These are phyloP conservation scores for Hypoxylon sp. DNA, from an alignment of 2,329 filamentous ascomycete species.

Conservation along the genomic window DNA sequence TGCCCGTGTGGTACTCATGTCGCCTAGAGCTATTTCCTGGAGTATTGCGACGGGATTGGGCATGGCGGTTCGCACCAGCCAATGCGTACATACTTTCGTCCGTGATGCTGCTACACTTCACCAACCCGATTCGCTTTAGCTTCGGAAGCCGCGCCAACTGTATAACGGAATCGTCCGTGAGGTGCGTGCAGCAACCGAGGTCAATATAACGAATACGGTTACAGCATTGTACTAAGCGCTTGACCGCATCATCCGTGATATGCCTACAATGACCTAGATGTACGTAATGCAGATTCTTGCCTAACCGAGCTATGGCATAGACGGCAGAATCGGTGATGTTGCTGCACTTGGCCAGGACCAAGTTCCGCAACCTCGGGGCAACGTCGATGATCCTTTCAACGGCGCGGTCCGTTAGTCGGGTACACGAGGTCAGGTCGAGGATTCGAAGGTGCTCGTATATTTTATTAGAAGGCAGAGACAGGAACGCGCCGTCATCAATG, in stretches of 20 bases:
- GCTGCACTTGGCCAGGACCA: slow-evolving; percentile 94
- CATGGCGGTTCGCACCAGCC: slow-evolving; percentile 75
- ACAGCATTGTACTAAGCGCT: slow-evolving; percentile 84
- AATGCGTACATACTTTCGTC: slow-evolving; percentile 89
- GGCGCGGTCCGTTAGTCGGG: slow-evolving; percentile 84
- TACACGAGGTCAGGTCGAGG: slow-evolving; percentile 91
- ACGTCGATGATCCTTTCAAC: slow-evolving; percentile 89
- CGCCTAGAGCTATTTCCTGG: slow-evolving; percentile 60
- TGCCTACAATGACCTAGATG: slow-evolving; percentile 93
- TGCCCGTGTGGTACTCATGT: slow-evolving; percentile 70
- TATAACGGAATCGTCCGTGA: slow-evolving; percentile 89
- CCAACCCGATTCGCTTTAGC: slow-evolving; percentile 91
- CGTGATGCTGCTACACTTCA: slow-evolving; percentile 93
- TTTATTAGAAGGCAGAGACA: slow-evolving; percentile 76
- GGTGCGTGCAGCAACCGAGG: slow-evolving; percentile 89
- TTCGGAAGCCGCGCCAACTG: slow-evolving; percentile 90
- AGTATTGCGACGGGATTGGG: slow-evolving; percentile 63
- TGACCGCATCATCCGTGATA: slow-evolving; percentile 91
- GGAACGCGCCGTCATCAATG: slow-evolving; percentile 89
- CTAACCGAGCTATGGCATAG: slow-evolving; percentile 85
- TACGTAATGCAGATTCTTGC: slow-evolving; percentile 97
- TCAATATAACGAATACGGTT: slow-evolving; percentile 98
- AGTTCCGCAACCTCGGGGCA: slow-evolving; percentile 88
- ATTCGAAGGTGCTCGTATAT: slow-evolving; percentile 91
- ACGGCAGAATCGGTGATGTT: slow-evolving; percentile 93